Evolutionary conservation across 768 basidiomycete species (phyloP).

Genomic region (Cyclocybe cylindracea): DNA sequence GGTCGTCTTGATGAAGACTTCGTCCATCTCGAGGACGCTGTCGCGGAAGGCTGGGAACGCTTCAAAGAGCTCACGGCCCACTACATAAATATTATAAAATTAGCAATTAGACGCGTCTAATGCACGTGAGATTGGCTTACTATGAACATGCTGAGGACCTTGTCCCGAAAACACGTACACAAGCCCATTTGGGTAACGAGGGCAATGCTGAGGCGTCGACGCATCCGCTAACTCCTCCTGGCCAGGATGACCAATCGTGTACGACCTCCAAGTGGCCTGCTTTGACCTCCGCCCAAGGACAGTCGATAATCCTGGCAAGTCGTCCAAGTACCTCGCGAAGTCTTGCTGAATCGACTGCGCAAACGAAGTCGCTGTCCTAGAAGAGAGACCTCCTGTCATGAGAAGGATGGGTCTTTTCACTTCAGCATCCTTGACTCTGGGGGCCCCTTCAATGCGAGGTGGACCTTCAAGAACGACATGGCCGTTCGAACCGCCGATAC

Average conservation of each 20-base stretch:
- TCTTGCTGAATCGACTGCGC: conserved; percentile 6
- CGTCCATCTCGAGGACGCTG: conserved; percentile 39
- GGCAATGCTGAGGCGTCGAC: conserved; percentile 25
- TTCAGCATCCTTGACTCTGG: not conserved
- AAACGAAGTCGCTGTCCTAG: conserved; percentile 14
- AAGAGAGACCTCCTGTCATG: conserved; percentile 37
- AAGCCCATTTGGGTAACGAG: conserved; percentile 27
- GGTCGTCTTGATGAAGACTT: conserved; percentile 24
- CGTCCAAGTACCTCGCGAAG: conserved; percentile 2
- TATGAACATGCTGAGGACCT: conserved; percentile 23
- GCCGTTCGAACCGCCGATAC: conserved; percentile 46
- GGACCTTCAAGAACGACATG: conserved; percentile 40
- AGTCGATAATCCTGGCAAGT: conserved; percentile 12
- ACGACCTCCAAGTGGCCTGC: conserved; percentile 34
- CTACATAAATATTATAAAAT: conserved; percentile 15
- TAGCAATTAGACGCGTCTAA: not conserved
- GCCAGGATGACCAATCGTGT: conserved; percentile 32
- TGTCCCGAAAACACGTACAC: conserved; percentile 31
- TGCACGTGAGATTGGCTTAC: conserved; percentile 21
- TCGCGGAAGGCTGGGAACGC: conserved; percentile 36
- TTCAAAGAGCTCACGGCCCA: conserved; percentile 28
- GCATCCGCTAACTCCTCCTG: conserved; percentile 25
- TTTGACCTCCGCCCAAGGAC: conserved; percentile 28
- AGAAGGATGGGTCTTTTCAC: conserved; percentile 26
- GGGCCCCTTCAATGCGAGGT: conserved; percentile 12